Evolutionary conservation across 257 asterid species (phyloP).

Genomic region (Primulina tabacum): DNA sequence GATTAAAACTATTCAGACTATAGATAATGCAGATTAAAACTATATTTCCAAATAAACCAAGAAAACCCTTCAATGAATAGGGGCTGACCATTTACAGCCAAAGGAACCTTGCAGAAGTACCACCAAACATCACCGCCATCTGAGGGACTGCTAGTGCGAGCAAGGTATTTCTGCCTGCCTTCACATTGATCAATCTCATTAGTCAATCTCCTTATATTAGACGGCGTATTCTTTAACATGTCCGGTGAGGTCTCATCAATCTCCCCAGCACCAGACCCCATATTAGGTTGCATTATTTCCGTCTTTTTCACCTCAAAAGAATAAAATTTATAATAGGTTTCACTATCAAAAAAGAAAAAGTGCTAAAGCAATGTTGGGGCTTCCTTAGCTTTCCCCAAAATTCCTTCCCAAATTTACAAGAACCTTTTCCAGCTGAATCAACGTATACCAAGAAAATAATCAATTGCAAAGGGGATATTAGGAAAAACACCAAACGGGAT

Average conservation of each 20-base stretch:
- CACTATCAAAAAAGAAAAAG: background rate
- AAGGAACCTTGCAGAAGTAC: slow-evolving; percentile 86
- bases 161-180: slow-evolving; percentile 86
- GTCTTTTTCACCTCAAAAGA: slow-evolving; percentile 21
- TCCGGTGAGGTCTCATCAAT: slow-evolving; percentile 63
- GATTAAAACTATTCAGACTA: background rate
- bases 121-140: slow-evolving; percentile 93
- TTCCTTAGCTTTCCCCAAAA: background rate
- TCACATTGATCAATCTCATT: slow-evolving; percentile 80
- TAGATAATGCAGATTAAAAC: background rate
- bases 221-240: slow-evolving; percentile 81
- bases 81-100: slow-evolving; percentile 70
- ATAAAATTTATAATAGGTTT: background rate
- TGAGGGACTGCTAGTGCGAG: slow-evolving; percentile 85
- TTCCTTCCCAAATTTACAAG: background rate
- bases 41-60: background rate
- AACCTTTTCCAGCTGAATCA: slow-evolving; percentile 21
- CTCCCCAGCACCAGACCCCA: slow-evolving; percentile 31
- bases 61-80: background rate
- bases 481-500: slow-evolving; percentile 18
- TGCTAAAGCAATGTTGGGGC: background rate
- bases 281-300: slow-evolving; percentile 21
- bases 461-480: background rate
- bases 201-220: slow-evolving; percentile 78
- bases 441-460: slow-evolving; percentile 1